These are phyloP conservation scores for Aspergillus unguis DNA, from an alignment of 2,329 filamentous ascomycete species.

Conservation along the genomic window DNA sequence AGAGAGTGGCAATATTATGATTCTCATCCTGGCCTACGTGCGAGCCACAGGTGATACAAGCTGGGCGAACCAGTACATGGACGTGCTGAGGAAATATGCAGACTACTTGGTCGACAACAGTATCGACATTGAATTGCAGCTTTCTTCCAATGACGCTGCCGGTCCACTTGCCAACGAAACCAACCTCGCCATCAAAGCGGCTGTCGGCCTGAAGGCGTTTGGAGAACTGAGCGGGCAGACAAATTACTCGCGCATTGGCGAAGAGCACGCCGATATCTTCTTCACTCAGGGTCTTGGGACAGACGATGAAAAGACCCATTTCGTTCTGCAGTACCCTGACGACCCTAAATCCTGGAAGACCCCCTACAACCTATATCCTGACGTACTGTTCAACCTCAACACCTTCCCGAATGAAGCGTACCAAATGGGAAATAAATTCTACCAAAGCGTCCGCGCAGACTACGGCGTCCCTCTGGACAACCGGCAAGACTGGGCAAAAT, in stretches of 20 bases:
- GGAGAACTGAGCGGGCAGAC: slow-evolving; percentile 36
- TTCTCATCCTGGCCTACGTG: slow-evolving; percentile 39
- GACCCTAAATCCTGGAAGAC: slow-evolving; percentile 34
- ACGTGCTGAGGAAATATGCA: slow-evolving; percentile 38
- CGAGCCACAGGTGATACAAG: slow-evolving; percentile 37
- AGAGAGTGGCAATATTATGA: slow-evolving; percentile 40
- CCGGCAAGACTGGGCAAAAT: slow-evolving; percentile 42
- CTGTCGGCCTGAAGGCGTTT: slow-evolving; percentile 47
- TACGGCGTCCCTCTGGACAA: slow-evolving; percentile 42
- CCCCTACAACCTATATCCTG: slow-evolving; percentile 44
- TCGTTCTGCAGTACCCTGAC: slow-evolving; percentile 40
- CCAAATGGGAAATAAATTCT: slow-evolving; percentile 37
- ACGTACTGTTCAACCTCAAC: slow-evolving; percentile 37
- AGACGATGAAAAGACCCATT: slow-evolving; percentile 38
- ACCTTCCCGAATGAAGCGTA: slow-evolving; percentile 38
- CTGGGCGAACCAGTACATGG: slow-evolving; percentile 36
- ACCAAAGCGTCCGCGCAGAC: slow-evolving; percentile 33
- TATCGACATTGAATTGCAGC: slow-evolving; percentile 38
- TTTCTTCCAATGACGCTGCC: slow-evolving; percentile 44
- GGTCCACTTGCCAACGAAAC: slow-evolving; percentile 45
- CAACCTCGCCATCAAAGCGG: slow-evolving; percentile 47
- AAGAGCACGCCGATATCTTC: slow-evolving; percentile 34
- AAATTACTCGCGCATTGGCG: slow-evolving; percentile 37
- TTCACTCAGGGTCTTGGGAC: slow-evolving; percentile 35
- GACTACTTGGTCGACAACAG: slow-evolving; percentile 42